Percentiles rank a stretch among this genome's conserved stretches.
Evolutionary conservation across 2,329 filamentous ascomycete genomes (phyloP).

Genomic region (Cryphonectria japonica): DNA sequence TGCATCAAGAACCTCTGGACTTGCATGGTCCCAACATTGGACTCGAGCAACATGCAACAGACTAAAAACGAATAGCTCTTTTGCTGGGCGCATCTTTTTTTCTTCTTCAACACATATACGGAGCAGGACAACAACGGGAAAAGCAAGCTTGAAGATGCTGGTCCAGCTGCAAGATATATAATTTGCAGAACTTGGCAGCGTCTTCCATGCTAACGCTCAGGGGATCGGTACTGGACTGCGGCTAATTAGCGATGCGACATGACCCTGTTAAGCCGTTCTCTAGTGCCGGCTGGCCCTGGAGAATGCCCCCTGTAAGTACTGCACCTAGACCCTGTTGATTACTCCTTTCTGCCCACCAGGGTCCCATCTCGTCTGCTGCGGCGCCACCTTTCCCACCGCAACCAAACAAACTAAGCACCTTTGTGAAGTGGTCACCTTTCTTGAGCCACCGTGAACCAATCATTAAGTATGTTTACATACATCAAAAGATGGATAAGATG

Average conservation of each 20-base stretch:
- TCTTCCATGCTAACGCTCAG: neutral
- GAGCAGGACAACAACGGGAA: neutral
- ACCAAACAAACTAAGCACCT: neutral
- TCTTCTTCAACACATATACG: neutral
- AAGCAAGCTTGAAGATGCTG: neutral
- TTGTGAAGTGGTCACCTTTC: too few species aligned
- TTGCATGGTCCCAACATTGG: constrained; percentile 17
- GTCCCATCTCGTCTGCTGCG: neutral
- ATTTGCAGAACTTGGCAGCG: neutral
- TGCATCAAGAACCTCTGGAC: constrained; percentile 10
- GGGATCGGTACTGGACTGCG: neutral
- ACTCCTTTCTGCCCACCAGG: neutral
- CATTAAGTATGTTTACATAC: neutral
- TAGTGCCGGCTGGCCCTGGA: neutral
- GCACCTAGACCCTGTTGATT: neutral
- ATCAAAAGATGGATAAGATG: neutral
- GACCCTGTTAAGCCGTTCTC: neutral
- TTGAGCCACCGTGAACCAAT: neutral
- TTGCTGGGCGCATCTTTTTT: neutral
- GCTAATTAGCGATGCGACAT: constrained; percentile 1
- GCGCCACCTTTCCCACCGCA: neutral
- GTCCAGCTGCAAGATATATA: neutral
- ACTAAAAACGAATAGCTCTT: neutral
- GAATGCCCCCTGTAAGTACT: neutral
- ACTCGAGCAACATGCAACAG: neutral